These are phyloP conservation scores for Phyllostachys edulis DNA, from an alignment of 176 grass and related monocot genomes.

Conservation along the genomic window DNA sequence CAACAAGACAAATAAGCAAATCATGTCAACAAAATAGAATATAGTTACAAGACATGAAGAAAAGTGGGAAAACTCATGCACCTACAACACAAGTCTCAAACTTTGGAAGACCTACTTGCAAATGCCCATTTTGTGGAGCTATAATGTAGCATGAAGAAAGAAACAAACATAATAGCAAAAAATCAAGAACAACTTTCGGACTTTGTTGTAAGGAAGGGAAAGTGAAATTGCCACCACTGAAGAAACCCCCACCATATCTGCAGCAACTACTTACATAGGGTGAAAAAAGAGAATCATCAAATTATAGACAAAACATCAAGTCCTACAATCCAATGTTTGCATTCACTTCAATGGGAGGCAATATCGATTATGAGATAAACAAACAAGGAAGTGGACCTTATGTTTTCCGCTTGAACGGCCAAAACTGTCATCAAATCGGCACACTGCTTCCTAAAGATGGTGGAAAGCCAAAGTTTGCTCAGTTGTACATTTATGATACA, in stretches of 20 bases:
- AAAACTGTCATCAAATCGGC: constrained; percentile 34
- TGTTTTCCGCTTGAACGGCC: not conserved
- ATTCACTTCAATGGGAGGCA: constrained; percentile 30
- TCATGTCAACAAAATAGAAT: too few species aligned
- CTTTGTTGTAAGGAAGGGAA: constrained; percentile 1
- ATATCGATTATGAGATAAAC: constrained; percentile 27
- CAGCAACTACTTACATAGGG: not conserved
- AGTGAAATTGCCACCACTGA: not conserved
- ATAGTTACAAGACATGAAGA: too few species aligned
- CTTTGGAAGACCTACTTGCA: constrained; percentile 4
- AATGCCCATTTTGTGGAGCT: not conserved
- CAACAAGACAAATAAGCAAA: too few species aligned
- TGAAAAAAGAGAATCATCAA: not conserved
- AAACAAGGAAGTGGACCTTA: constrained; percentile 19
- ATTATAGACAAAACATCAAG: constrained; percentile 22
- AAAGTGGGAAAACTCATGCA: too few species aligned
- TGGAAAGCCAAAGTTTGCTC: not conserved
- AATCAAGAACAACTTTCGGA: not conserved
- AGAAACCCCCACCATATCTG: not conserved
- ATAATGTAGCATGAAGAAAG: constrained; percentile 20
- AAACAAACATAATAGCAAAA: not conserved
- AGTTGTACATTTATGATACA: constrained; percentile 26
- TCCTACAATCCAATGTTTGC: constrained; percentile 33
- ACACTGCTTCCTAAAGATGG: constrained; percentile 9
- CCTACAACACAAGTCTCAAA: not conserved